Conservation (phyloP, 169 alveolate species). For the Cytauxzoon felis region DNA sequence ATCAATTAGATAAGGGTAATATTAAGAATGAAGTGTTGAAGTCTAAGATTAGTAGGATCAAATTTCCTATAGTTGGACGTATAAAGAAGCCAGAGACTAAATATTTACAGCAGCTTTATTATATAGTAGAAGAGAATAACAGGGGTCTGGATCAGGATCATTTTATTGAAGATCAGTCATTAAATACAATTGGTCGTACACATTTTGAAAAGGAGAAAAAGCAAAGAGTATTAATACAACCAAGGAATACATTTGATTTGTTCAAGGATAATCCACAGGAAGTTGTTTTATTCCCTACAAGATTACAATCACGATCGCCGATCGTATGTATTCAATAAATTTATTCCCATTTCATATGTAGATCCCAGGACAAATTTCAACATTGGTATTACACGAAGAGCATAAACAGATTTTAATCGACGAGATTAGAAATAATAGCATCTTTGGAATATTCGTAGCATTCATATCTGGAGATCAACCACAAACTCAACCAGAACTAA, state of each 20-base stretch:
- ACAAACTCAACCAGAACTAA: constrained; percentile 12
- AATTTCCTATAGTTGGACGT: constrained; percentile 44
- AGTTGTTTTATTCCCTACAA: constrained; percentile 31
- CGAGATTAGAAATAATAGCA: constrained; percentile 21
- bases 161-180: background rate
- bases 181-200: no score
- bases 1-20: background rate
- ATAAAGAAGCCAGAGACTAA: constrained; percentile 26
- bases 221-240: constrained; percentile 10
- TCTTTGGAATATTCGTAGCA: constrained; percentile 45
- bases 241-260: constrained; percentile 23
- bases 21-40: constrained; percentile 11
- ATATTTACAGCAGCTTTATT: constrained; percentile 37
- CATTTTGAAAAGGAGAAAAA: background rate
- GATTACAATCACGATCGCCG: constrained; percentile 33
- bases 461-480: constrained; percentile 13
- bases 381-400: constrained; percentile 22
- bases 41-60: constrained; percentile 10
- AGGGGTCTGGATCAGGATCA: constrained; percentile 22
- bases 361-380: constrained; percentile 56
- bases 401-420: constrained; percentile 34
- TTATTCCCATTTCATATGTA: background rate
- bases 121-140: constrained; percentile 60
- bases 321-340: constrained; percentile 22
- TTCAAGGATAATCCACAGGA: constrained; percentile 7